phyloP scores from a whole-genome alignment of 139 green algal species.

The Spirogloea muscicola region DNA sequence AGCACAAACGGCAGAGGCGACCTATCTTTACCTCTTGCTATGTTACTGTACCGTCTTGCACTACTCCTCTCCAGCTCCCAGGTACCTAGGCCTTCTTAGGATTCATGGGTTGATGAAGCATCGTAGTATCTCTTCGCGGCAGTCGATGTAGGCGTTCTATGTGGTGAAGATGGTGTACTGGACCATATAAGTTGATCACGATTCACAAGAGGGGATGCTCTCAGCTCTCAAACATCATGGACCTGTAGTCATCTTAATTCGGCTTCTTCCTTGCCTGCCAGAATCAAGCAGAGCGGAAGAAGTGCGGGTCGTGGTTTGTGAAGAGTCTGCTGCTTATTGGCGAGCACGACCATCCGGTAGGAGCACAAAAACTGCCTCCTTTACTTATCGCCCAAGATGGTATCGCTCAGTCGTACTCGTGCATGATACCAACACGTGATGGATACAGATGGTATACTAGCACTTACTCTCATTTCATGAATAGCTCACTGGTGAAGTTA shows the following conservation, averaged over 20 bases:
- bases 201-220: too few relatives aligned
- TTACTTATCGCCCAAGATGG: background rate
- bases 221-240: too few relatives aligned
- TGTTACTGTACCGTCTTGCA: slow-evolving; percentile 38
- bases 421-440: slow-evolving; percentile 7
- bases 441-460: background rate
- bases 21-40: slow-evolving; percentile 21
- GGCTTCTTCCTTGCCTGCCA: background rate
- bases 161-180: background rate
- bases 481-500: background rate
- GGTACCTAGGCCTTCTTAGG: too few relatives aligned
- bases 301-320: slow-evolving; percentile 16
- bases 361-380: background rate
- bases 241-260: background rate
- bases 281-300: background rate
- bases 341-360: slow-evolving; percentile 34
- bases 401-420: background rate
- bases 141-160: background rate
- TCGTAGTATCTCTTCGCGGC: background rate
- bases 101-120: too few relatives aligned
- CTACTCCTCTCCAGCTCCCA: slow-evolving; percentile 20
- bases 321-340: slow-evolving; percentile 35
- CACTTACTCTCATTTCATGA: background rate
- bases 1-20: background rate
- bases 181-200: background rate